These are phyloP conservation scores for Botryotinia calthae DNA, from an alignment of 2,329 filamentous ascomycete species.

Conservation along the genomic window DNA sequence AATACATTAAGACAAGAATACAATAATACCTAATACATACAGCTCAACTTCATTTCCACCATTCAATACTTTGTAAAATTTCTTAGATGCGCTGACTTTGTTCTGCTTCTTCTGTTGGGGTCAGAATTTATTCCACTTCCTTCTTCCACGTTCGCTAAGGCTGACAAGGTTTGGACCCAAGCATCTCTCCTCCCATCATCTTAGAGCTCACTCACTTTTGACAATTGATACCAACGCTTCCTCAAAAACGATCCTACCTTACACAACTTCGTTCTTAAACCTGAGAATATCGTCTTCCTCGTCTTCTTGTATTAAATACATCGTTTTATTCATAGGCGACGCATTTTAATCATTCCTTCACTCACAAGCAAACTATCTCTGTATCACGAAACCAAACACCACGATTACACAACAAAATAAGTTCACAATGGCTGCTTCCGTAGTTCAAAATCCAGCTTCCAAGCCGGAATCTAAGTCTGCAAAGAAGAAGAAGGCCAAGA, in stretches of 20 bases:
- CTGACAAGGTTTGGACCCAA: slow-evolving; percentile 19
- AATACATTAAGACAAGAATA: neutral
- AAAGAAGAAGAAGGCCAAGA: slow-evolving; percentile 67
- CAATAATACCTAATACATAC: neutral
- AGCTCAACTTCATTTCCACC: neutral
- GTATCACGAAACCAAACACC: slow-evolving; percentile 47
- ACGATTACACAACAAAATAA: slow-evolving; percentile 2
- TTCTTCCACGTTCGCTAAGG: slow-evolving; percentile 23
- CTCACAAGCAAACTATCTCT: neutral
- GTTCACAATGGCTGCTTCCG: slow-evolving; percentile 59
- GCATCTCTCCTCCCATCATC: slow-evolving; percentile 8
- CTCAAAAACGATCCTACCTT: slow-evolving; percentile 1
- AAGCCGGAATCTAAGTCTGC: slow-evolving; percentile 63
- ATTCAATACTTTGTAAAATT: neutral
- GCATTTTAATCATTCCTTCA: neutral
- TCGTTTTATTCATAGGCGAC: neutral
- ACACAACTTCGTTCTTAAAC: neutral
- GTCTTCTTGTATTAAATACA: neutral
- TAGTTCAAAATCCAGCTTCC: slow-evolving; percentile 61
- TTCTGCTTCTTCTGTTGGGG: neutral
- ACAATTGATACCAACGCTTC: neutral
- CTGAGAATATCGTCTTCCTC: neutral
- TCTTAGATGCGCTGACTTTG: neutral
- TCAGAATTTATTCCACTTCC: slow-evolving; percentile 11
- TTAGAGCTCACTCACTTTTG: slow-evolving; percentile 7